Conservation (phyloP, 495 filamentous ascomycete genomes). For the Penicillium angulare region DNA sequence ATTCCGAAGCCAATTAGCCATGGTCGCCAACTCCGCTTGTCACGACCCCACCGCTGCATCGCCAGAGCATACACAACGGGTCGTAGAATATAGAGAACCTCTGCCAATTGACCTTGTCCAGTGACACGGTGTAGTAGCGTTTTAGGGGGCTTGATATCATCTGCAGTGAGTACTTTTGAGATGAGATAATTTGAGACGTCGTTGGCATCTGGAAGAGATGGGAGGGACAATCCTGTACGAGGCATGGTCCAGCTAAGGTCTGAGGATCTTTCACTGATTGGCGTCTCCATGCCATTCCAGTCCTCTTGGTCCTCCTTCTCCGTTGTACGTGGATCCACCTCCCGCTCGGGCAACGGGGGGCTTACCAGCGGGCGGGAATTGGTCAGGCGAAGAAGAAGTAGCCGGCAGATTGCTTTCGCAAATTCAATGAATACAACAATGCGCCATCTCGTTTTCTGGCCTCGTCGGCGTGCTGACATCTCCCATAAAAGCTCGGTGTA, state of each 20-base stretch:
- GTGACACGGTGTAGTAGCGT: slow-evolving; percentile 70
- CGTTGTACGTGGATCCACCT: slow-evolving; percentile 61
- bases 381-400: slow-evolving; percentile 80
- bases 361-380: slow-evolving; percentile 79
- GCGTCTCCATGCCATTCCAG: slow-evolving; percentile 50
- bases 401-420: slow-evolving; percentile 81
- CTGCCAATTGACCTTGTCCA: slow-evolving; percentile 74
- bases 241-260: slow-evolving; percentile 86
- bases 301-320: slow-evolving; percentile 51
- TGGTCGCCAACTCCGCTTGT: slow-evolving; percentile 73
- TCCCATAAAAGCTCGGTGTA: slow-evolving; percentile 91
- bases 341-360: slow-evolving; percentile 83
- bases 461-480: slow-evolving; percentile 79
- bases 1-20: slow-evolving; percentile 87
- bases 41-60: slow-evolving; percentile 63
- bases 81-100: slow-evolving; percentile 85
- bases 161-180: slow-evolving; percentile 87
- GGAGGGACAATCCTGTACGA: slow-evolving; percentile 80
- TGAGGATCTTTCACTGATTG: slow-evolving; percentile 42
- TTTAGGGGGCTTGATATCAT: slow-evolving; percentile 90
- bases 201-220: slow-evolving; percentile 70
- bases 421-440: slow-evolving; percentile 84
- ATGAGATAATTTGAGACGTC: slow-evolving; percentile 85
- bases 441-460: slow-evolving; percentile 83
- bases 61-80: slow-evolving; percentile 87